A percentile compares a stretch with the other conserved stretches of the same genome.
phyloP scores from a whole-genome alignment of 2,329 filamentous ascomycete genomes.

The Gaeumannomyces sp. region DNA sequence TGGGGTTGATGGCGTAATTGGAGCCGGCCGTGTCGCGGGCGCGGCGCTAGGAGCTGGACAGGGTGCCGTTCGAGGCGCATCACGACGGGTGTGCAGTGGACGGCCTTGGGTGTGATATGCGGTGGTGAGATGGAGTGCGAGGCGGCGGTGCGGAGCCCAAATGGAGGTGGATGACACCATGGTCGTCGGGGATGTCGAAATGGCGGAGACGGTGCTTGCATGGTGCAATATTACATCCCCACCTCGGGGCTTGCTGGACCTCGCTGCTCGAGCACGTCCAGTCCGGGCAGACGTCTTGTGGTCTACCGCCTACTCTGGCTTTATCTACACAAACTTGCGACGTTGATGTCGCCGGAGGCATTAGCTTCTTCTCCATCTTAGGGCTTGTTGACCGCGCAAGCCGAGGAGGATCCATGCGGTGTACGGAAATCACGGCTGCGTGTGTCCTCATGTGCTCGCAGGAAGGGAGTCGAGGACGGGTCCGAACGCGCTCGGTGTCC shows the following conservation, averaged over 20 bases:
- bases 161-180: slow-evolving; percentile 6
- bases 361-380: too few species aligned
- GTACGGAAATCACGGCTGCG: too few species aligned
- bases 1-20: neutral
- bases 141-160: neutral
- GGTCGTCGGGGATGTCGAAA: slow-evolving; percentile 5
- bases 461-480: too few species aligned
- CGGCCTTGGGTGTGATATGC: neutral
- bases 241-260: neutral
- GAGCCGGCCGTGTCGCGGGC: neutral
- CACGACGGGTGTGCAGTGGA: neutral
- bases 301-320: neutral
- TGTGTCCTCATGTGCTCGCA: too few species aligned
- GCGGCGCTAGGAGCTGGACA: neutral
- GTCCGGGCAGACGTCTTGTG: too few species aligned
- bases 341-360: too few species aligned
- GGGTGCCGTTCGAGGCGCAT: neutral
- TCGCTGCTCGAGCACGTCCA: too few species aligned
- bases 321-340: too few species aligned
- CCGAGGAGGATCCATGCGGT: too few species aligned
- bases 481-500: too few species aligned
- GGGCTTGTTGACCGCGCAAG: too few species aligned
- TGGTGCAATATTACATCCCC: slow-evolving; percentile 2
- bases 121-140: neutral
- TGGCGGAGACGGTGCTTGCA: neutral